Conservation (phyloP, 2,329 filamentous ascomycete genomes). For the Aspergillus sp. region DNA sequence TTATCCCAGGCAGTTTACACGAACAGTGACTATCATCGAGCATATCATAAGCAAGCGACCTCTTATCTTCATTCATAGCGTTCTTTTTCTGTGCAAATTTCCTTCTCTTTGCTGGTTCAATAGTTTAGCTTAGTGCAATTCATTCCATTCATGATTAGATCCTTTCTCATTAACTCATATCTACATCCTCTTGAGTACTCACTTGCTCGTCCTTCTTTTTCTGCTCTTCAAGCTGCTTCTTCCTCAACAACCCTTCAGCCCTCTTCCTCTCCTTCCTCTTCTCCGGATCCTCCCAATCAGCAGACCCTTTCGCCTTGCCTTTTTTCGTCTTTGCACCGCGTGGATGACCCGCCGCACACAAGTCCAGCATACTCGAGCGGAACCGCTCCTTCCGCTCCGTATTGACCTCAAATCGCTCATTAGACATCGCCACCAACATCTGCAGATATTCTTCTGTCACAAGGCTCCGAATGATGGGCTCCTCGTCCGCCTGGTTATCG, state of each 20-base stretch:
- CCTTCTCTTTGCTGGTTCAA: not conserved
- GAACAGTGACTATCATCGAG: not conserved
- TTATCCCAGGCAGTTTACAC: not conserved
- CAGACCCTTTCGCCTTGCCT: slow-evolving; percentile 19
- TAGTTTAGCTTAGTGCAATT: not conserved
- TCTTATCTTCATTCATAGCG: not conserved
- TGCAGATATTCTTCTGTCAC: slow-evolving; percentile 68
- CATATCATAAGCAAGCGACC: not conserved
- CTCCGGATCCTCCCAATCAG: slow-evolving; percentile 40
- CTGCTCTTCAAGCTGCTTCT: slow-evolving; percentile 25
- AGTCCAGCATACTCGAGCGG: slow-evolving; percentile 26
- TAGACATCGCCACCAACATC: slow-evolving; percentile 67
- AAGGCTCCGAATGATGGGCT: slow-evolving; percentile 48
- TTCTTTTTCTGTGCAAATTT: not conserved
- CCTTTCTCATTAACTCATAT: slow-evolving; percentile 2
- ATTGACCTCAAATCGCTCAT: slow-evolving; percentile 55
- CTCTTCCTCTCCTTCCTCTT: slow-evolving; percentile 40
- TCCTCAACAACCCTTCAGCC: slow-evolving; percentile 40
- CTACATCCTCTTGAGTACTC: not conserved
- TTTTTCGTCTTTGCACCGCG: slow-evolving; percentile 20
- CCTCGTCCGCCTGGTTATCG: slow-evolving; percentile 30
- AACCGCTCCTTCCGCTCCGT: slow-evolving; percentile 42
- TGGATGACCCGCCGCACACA: slow-evolving; percentile 16
- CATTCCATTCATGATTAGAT: not conserved
- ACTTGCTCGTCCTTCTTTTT: slow-evolving; percentile 3